Conservation (phyloP, 192 early-diverging fungal species). For the Phycomyces nitens region DNA sequence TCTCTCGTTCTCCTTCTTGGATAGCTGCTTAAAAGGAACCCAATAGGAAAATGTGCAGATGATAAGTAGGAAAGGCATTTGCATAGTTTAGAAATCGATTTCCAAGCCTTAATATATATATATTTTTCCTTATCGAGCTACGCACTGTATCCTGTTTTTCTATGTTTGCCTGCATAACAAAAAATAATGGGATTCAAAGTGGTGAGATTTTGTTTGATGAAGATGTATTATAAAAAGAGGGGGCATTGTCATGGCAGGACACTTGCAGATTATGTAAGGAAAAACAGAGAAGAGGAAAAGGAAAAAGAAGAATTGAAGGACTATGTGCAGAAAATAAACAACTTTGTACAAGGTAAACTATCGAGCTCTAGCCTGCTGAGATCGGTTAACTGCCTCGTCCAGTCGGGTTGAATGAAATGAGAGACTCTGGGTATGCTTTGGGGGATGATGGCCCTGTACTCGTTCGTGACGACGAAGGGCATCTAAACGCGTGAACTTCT, state of each 20-base stretch:
- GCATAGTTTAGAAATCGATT: no score
- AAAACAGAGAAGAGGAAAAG: not conserved
- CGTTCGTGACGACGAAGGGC: constrained; percentile 34
- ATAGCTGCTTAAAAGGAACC: no score
- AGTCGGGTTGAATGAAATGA: not conserved
- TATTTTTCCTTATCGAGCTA: no score
- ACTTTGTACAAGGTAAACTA: not conserved
- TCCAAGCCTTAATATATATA: no score
- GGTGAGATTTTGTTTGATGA: no score
- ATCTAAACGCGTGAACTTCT: constrained; percentile 34
- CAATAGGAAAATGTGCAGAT: no score
- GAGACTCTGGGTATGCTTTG: constrained; percentile 4
- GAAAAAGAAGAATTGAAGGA: not conserved
- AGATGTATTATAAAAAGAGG: no score
- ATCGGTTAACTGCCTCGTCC: not conserved
- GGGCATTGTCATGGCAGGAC: not conserved
- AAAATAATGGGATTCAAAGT: no score
- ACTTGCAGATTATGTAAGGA: constrained; percentile 1
- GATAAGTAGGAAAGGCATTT: no score
- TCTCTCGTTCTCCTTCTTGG: no score
- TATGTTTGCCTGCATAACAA: no score
- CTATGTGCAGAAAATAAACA: constrained; percentile 3
- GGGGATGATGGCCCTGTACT: constrained; percentile 25
- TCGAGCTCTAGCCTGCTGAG: constrained; percentile 5
- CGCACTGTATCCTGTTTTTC: no score